Evolutionary conservation across 192 early-diverging fungal species (phyloP), one percentile per base, ranked within the genome.

Genomic region (Coemansia sp.): DNA sequence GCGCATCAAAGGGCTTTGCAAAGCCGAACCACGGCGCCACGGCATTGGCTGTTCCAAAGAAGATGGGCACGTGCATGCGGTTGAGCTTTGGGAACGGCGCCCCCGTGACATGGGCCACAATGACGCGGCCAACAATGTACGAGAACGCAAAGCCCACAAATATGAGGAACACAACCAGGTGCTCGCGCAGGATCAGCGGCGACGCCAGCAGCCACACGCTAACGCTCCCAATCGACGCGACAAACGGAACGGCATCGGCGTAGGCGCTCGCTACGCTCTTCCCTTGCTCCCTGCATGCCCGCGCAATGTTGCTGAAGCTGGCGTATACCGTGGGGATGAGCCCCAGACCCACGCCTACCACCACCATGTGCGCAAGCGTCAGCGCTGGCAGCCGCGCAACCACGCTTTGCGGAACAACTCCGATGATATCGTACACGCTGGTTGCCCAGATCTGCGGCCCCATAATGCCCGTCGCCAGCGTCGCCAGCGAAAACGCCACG

Each of bases 101-200:
- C 7, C 92, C 88, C n/a, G 88, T 85, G 29, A 94, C 89, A 63
- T 95, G 94, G 34, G 92, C 91, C 17, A 91, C 85, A 72, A 95
- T 94, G 67, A 95, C 92, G 45, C 86, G 80, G 19, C 91, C 90
- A 45, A 94, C 92, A 36, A 89, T 90, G 70, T 91, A 89, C 49
- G 90, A 92, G 70, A 91, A 91, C 23, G 89, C 84, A 58, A 90
- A 87, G 42, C 90, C 87, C 41, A 89, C 80, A 65, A 88, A 85
- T 20, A 87, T 66, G 38, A 87, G 68, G 69, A 89, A 93, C 14
- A 86, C 76, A 2, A 92, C 84, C 61, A 93, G 59, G 66, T 92
- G 89, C 66, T 87, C 66, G 63, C 52, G 58, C 15, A 90, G 84
- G 46, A 93, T 77, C 13, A 82, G 66, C 35, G 91, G 91, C 55